These are phyloP conservation scores for Chaetomium strumarium DNA, from an alignment of 2,329 filamentous ascomycete species.

Conservation along the genomic window DNA sequence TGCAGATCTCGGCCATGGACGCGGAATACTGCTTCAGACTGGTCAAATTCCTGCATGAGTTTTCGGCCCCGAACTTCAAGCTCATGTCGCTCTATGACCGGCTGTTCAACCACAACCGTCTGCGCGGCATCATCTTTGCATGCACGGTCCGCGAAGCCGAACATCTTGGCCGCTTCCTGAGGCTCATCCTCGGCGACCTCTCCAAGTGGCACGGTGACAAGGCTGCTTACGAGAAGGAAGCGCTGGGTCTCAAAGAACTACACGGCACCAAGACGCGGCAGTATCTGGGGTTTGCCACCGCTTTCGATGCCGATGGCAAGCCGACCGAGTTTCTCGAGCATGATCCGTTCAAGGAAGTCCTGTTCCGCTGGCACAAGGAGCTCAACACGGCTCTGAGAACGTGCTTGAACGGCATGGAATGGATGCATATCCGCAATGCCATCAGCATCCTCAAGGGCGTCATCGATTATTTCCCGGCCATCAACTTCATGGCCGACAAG, in stretches of 20 bases:
- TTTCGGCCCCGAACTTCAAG: conserved; percentile 78
- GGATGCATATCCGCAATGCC: conserved; percentile 96
- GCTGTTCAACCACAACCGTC: conserved; percentile 74
- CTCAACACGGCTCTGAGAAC: conserved; percentile 73
- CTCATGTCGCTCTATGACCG: conserved; percentile 78
- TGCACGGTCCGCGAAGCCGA: conserved; percentile 88
- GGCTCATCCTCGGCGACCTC: conserved; percentile 73
- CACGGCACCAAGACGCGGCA: conserved; percentile 40
- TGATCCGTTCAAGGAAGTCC: conserved; percentile 75
- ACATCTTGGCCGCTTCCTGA: conserved; percentile 86
- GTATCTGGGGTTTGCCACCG: conserved; percentile 72
- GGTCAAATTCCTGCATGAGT: conserved; percentile 79
- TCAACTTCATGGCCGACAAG: conserved; percentile 78
- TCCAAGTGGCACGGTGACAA: conserved; percentile 78
- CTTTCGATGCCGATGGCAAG: conserved; percentile 64
- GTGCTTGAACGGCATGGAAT: conserved; percentile 78
- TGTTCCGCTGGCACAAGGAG: conserved; percentile 87
- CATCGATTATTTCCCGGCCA: conserved; percentile 75
- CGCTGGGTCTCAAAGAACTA: conserved; percentile 47
- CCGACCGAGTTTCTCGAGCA: conserved; percentile 70
- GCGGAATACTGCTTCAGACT: conserved; percentile 85
- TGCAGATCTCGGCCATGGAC: conserved; percentile 77
- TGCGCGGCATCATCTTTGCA: conserved; percentile 78
- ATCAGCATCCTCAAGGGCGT: conserved; percentile 82
- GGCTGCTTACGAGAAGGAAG: conserved; percentile 73